Evolutionary conservation across 176 grass and related monocot species (phyloP).

Genomic region (Avena atlantica): DNA sequence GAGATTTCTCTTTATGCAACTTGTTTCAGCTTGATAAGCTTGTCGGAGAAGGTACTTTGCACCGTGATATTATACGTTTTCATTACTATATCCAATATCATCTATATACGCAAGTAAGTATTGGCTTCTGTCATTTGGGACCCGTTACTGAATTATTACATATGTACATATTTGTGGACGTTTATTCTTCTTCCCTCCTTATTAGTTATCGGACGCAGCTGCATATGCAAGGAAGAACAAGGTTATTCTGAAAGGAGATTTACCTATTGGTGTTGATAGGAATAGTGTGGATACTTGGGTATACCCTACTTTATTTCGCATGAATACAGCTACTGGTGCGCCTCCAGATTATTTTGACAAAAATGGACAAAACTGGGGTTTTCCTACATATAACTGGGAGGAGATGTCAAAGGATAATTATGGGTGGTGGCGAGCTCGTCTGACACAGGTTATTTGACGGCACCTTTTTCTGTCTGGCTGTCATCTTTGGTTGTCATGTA

Average conservation of each 20-base stretch:
- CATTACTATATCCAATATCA: slow-evolving; percentile 99
- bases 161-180: slow-evolving; percentile 7
- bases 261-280: slow-evolving; percentile 98
- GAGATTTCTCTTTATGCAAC: slow-evolving; percentile 28
- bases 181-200: slow-evolving; percentile 36
- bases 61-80: slow-evolving; percentile 87
- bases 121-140: slow-evolving; percentile 38
- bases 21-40: slow-evolving; percentile 89
- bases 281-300: slow-evolving; percentile 99
- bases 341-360: slow-evolving; percentile 99
- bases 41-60: slow-evolving; percentile 71
- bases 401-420: slow-evolving; percentile 99
- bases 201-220: slow-evolving; percentile 88
- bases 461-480: slow-evolving; percentile 30
- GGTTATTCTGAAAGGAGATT: slow-evolving; percentile 97
- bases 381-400: slow-evolving; percentile 99
- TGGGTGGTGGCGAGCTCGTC: slow-evolving; percentile 90
- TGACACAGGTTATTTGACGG: slow-evolving; percentile 80
- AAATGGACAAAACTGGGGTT: slow-evolving; percentile 99
- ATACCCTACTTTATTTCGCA: slow-evolving; percentile 92
- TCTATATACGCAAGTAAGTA: slow-evolving; percentile 97
- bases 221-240: slow-evolving; percentile 90
- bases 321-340: slow-evolving; percentile 96
- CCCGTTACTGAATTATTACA: background rate
- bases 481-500: slow-evolving; percentile 39